These are phyloP conservation scores for Parathielavia appendiculata DNA, from an alignment of 495 filamentous ascomycete species.

Conservation along the genomic window DNA sequence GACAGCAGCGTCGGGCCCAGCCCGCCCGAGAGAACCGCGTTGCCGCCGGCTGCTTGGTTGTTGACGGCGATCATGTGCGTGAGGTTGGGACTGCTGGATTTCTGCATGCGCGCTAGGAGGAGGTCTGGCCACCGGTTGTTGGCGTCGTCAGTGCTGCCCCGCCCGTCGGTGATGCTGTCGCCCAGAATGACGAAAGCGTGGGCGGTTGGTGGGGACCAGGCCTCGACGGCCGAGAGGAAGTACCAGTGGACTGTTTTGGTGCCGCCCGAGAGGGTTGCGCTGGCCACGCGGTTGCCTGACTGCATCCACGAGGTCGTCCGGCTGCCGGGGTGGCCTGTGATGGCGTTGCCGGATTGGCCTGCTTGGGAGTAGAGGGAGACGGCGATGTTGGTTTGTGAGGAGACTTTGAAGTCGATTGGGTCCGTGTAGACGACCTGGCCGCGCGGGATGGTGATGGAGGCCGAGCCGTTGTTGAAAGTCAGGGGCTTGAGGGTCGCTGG, in stretches of 20 bases:
- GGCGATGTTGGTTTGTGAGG: slow-evolving; percentile 46
- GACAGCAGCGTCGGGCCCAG: slow-evolving; percentile 57
- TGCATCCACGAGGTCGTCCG: slow-evolving; percentile 58
- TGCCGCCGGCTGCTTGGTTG: slow-evolving; percentile 73
- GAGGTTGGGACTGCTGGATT: slow-evolving; percentile 28
- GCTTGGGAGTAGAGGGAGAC: slow-evolving; percentile 54
- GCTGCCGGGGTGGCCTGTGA: slow-evolving; percentile 64
- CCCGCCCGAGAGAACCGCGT: slow-evolving; percentile 58
- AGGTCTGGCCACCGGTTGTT: slow-evolving; percentile 70
- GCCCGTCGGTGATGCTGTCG: slow-evolving; percentile 71
- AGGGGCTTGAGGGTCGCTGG: slow-evolving; percentile 44
- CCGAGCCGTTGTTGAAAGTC: slow-evolving; percentile 52
- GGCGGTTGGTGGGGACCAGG: slow-evolving; percentile 41
- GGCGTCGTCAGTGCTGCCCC: slow-evolving; percentile 56
- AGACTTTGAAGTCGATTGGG: slow-evolving; percentile 52
- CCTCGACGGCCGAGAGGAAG: slow-evolving; percentile 59
- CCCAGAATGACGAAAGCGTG: slow-evolving; percentile 58
- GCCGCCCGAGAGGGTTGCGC: slow-evolving; percentile 43
- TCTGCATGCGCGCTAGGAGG: slow-evolving; percentile 52
- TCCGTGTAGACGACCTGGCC: slow-evolving; percentile 59
- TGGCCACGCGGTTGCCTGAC: slow-evolving; percentile 50
- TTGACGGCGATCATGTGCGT: slow-evolving; percentile 52
- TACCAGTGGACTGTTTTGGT: slow-evolving; percentile 50
- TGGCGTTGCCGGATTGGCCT: slow-evolving; percentile 52
- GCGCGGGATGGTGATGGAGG: slow-evolving; percentile 50